Conservation (phyloP, 139 green algal genomes). For the Dunaliella primolecta region DNA sequence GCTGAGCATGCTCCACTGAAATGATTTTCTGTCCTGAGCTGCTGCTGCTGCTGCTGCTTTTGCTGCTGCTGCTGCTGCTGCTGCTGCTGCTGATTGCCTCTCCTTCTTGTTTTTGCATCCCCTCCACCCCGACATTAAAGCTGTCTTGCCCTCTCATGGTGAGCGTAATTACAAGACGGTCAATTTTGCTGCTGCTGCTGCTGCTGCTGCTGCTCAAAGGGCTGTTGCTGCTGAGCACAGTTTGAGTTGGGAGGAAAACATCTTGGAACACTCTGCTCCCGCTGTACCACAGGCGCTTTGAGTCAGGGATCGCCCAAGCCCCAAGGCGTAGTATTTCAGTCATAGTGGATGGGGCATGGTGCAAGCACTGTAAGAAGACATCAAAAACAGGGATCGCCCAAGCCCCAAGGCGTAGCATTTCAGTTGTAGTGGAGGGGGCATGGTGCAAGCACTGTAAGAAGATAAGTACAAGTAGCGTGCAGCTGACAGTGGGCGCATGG, state of each 20-base stretch:
- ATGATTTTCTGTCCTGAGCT: too few species aligned
- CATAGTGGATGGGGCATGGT: too few species aligned
- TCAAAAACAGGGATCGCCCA: conserved; percentile 7
- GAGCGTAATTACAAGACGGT: background rate
- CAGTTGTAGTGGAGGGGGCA: too few species aligned
- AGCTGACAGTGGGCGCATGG: too few species aligned
- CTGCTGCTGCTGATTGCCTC: too few species aligned
- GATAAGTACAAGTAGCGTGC: too few species aligned
- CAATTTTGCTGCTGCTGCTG: background rate
- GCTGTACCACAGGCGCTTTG: conserved; percentile 18
- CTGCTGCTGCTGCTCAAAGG: background rate
- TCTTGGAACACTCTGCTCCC: background rate
- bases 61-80: too few species aligned
- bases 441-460: too few species aligned
- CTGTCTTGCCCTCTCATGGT: background rate
- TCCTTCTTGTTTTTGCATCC: background rate
- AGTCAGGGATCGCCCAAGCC: conserved; percentile 4
- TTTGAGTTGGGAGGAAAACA: background rate
- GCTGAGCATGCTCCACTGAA: too few species aligned
- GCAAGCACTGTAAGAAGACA: too few species aligned
- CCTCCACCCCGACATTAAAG: background rate
- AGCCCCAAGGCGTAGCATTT: background rate
- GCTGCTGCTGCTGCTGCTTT: too few species aligned
- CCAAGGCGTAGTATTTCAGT: background rate
- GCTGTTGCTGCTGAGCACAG: background rate